Evolutionary conservation across 2,329 filamentous ascomycete genomes (phyloP), one percentile per base, ranked within the genome.

Genomic region (Cryphonectria parasitica): DNA sequence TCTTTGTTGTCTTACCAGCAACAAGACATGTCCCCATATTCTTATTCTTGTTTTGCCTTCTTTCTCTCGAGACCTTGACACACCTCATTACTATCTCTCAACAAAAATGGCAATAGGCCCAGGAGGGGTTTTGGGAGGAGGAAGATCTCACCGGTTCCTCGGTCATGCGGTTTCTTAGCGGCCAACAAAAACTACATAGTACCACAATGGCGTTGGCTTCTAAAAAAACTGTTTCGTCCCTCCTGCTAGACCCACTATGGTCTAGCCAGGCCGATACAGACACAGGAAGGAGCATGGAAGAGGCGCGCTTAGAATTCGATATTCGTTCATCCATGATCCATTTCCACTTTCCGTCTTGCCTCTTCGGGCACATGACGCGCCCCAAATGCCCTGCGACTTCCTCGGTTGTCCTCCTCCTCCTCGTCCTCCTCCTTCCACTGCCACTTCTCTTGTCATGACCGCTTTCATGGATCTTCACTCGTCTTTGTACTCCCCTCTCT

Each of bases 231-330:
- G 25, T 19, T 58, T 58, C 34, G 31, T 34, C 22, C 6, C 6
- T 39, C 19, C 3, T 61, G 58, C 58, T 61, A 61, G 58, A 39
- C 58, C 58, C 58, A 61, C 58, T 34, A 8, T 8, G 34, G 58
- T 39, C 58, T 61, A 61, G 58, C 28, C 34, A 39, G 15, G 31
- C 31, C 31, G 28, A 22, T 22, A n/a, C 58, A 22, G 22, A 39
- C 58, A 39, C 19, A 36, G 54, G 54, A 58, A 31, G n/a, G 54
- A 58, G 25, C 54, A 58, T 31, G 54, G 28, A 31, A 17, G 25
- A 58, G 54, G 54, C 54, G 54, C 54, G 54, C 28, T 58, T 58
- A 58, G 25, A 58, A 34, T 58, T 25, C 54, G 25, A 34, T 31
- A 31, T 39, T 61, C 22, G 2, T 36, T 39, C 7, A 39, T 39